Base-by-base conservation (phyloP, 257 asterid species). In the Petunia secreta region DNA sequence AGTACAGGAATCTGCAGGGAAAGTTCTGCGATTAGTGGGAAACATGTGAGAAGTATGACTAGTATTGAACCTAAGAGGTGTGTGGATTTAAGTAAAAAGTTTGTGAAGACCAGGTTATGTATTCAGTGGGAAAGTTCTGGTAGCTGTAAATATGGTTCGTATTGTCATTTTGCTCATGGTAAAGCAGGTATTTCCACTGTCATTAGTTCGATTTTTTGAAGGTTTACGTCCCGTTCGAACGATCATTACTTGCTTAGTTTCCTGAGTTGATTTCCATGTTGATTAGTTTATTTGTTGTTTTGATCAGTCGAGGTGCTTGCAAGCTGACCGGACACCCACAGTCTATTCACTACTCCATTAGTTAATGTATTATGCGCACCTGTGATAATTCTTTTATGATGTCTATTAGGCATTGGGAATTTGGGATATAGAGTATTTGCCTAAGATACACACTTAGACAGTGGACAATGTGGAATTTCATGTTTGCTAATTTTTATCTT, bases 121-220 rank as follows among this genome's bases (percentile, higher is more conserved):
- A 1, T 1, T 6, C 67, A 37, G 75, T 90, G 91, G 92, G 67
- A 63, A 82, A 83, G 25, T 34, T 50, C 11, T 41, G 90, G 89
- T 11, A 62, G 60, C 81, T 89, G 94, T 77, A 34, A 16, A 11
- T 75, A 64, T 75, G 94, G 93, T 78, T 53, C 25, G 39, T 81
- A 8, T 2, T 91, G 93, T 73, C 50, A n/a, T 13, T 91, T 67
- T 66, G 92, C 93, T 79, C 97, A 90, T 89, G 94, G 94, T 6
- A 63, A 25, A 40, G 75, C 79, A 85, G 94, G 94, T 91, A 60
- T 41, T 77, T 15, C 39, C 5, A 41, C 63, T 2, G 16, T 14
- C 39, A 39, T 77, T 81, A 36, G 37, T 16, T 73, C 77, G 39
- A 2, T 40, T 73, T 52, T 73, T 52, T 73, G 36, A 73, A 73